Evolutionary conservation across 192 early-diverging fungal genomes (phyloP).

Genomic region (Backusella macrospora): DNA sequence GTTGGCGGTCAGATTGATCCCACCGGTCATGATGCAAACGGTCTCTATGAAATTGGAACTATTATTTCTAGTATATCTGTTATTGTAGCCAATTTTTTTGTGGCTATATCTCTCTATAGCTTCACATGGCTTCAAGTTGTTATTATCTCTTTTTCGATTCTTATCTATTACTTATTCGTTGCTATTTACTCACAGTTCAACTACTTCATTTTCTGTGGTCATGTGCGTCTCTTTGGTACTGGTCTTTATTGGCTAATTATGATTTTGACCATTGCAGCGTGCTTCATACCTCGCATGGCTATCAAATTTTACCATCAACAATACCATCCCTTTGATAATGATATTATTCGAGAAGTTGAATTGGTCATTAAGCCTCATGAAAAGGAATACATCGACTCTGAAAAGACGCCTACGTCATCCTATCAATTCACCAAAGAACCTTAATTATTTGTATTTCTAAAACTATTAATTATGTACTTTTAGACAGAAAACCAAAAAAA

Average conservation of each 20-base stretch:
- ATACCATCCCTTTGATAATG: conserved; percentile 78
- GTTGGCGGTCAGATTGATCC: conserved; percentile 46
- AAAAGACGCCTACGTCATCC: not conserved
- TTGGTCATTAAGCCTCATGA: conserved; percentile 23
- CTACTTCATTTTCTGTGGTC: conserved; percentile 35
- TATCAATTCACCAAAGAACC: conserved; percentile 7
- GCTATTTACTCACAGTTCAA: conserved; percentile 59
- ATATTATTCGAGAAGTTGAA: conserved; percentile 85
- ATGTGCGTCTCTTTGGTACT: conserved; percentile 59
- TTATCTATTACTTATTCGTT: conserved; percentile 61
- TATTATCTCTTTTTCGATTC: conserved; percentile 51
- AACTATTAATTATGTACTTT: conserved; percentile 2
- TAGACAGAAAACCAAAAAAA: not conserved
- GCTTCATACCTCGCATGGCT: conserved; percentile 75
- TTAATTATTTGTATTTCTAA: conserved; percentile 15
- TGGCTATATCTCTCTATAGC: conserved; percentile 70
- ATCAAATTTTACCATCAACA: conserved; percentile 69
- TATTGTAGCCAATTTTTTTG: conserved; percentile 77
- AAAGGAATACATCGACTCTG: not conserved
- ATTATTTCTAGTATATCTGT: conserved; percentile 73
- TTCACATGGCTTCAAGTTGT: conserved; percentile 74
- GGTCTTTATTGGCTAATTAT: conserved; percentile 73
- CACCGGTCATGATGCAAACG: conserved; percentile 46
- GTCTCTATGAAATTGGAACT: conserved; percentile 72
- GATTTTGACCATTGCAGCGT: conserved; percentile 57